Base-by-base conservation (phyloP, 2,329 filamentous ascomycete species). In the Talaromyces sp. region DNA sequence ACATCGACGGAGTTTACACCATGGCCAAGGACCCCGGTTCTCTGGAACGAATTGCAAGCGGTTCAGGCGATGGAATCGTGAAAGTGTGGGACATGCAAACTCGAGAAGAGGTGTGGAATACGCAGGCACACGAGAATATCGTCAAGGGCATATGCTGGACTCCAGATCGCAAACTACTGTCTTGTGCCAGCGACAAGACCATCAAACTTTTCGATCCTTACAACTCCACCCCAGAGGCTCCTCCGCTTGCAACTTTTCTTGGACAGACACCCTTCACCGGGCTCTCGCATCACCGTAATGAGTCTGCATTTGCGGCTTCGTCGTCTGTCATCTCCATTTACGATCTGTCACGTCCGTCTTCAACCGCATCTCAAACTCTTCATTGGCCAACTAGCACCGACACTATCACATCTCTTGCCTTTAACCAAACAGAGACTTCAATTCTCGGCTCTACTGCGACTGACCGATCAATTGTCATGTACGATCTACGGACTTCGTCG, bases 151-250 rank as follows among this genome's bases (percentile, higher is more conserved):
- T 97, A 72, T 89, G 88, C 67, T 99, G 93, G 89, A 96, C 92
- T 3, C 83, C 85, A 51, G 91, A 96, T 67, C 85, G 88, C 70
- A 93, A 92, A 72, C 80, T 97, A 14, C 79, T 97, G 53, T 93
- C 91, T 1, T 97, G 92, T 72, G 92, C 90, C 6, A 88, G 86
- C 62, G 94, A 99, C 75, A 86, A 87, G 66, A 89, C 90, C 3
- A 85, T 97, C 69, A 96, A 97, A 75, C 80, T 99, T 32, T 97
- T 90, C 77, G 92, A 97, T 68, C 92, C 93, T 0, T 95, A 95
- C 74, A 87, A 89, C 72, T 88, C 88, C 8, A 75, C 84, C 21
- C 82, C 83, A 62, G 85, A 87, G 56, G 79, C 88, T 14, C 81
- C 86, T n/a, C 92, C 92, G 0, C 78, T 90, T 57, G 87, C 90